These are phyloP conservation scores for Pulveroboletus frians DNA, from an alignment of 768 basidiomycete genomes.

Conservation along the genomic window DNA sequence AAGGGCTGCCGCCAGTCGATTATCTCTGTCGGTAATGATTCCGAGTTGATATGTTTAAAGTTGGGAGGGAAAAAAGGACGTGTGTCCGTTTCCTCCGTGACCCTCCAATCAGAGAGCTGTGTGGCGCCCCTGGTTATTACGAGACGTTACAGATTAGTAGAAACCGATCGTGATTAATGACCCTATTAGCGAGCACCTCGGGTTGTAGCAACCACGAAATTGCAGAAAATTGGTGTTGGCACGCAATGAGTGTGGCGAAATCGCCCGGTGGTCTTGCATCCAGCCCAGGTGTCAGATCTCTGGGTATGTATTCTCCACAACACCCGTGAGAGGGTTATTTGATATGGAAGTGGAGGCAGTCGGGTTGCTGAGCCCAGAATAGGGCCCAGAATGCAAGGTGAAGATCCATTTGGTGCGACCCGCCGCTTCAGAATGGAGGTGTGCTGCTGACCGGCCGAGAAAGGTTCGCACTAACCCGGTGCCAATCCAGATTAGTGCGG, in stretches of 20 bases:
- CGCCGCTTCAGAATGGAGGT: conserved; percentile 12
- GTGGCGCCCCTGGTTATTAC: conserved; percentile 24
- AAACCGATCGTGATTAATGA: conserved; percentile 18
- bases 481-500: conserved; percentile 23
- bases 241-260: conserved; percentile 3
- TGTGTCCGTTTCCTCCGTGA: conserved; percentile 21
- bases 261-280: conserved; percentile 7
- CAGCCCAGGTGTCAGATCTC: neutral
- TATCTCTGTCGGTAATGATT: conserved; percentile 20
- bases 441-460: conserved; percentile 14
- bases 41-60: conserved; percentile 23
- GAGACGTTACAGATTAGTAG: conserved; percentile 19
- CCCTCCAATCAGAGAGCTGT: conserved; percentile 18
- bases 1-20: conserved; percentile 14
- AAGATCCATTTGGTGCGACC: conserved; percentile 17
- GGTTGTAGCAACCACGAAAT: conserved; percentile 10
- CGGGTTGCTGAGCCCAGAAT: conserved; percentile 20
- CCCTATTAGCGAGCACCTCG: conserved; percentile 16
- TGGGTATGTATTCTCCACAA: neutral
- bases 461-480: conserved; percentile 19
- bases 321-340: conserved; percentile 15
- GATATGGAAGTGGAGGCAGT: conserved; percentile 14
- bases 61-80: conserved; percentile 8
- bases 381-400: conserved; percentile 14
- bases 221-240: conserved; percentile 11